Conservation (phyloP, 2,329 filamentous ascomycete genomes). For the Microsporum audouinii region DNA sequence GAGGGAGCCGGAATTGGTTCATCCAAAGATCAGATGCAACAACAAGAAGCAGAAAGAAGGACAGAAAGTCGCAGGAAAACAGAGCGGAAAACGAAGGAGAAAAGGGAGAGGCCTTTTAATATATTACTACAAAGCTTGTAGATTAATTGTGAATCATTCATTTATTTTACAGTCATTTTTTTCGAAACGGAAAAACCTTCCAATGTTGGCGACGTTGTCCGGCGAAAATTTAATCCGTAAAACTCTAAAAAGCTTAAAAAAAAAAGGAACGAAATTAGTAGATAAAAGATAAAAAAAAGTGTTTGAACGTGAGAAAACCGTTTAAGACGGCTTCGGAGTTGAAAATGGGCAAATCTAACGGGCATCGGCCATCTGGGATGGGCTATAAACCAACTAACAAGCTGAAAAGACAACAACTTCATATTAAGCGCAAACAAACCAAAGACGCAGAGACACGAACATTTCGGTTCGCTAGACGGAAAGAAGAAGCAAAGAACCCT, state of each 20-base stretch:
- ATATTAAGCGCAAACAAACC: constrained; percentile 67
- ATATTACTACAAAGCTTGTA: no score
- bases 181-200: neutral
- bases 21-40: neutral
- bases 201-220: neutral
- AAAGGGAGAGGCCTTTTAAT: neutral
- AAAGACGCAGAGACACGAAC: constrained; percentile 64
- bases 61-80: neutral
- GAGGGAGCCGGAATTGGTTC: constrained; percentile 1
- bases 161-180: neutral
- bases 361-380: constrained; percentile 35
- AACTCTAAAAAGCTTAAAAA: neutral
- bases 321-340: neutral
- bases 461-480: constrained; percentile 64
- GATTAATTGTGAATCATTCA: neutral
- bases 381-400: constrained; percentile 61
- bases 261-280: neutral
- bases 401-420: constrained; percentile 62
- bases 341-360: constrained; percentile 23
- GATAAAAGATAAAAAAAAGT: neutral
- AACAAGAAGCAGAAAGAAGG: neutral
- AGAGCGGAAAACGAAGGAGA: neutral
- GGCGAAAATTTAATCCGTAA: neutral
- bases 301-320: neutral
- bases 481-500: constrained; percentile 76